phyloP scores from a whole-genome alignment of 1,139 yeast species.

The Yamadazyma atmosphaerica region DNA sequence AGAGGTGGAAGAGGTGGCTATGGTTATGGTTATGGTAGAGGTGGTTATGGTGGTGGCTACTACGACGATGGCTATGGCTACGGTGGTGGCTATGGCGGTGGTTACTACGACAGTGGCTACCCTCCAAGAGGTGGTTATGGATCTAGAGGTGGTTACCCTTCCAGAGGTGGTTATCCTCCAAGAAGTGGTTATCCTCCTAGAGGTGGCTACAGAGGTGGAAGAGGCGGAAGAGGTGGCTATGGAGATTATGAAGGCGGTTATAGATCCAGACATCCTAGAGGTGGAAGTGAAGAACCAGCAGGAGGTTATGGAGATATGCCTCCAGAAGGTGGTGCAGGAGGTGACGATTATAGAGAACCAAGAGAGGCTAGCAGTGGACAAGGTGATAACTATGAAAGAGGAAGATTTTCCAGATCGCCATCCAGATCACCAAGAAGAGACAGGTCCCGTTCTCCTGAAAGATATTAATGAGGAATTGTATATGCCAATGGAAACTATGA shows the following conservation, averaged over 20 bases:
- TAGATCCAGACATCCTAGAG: conserved; percentile 19
- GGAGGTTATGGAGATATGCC: no score
- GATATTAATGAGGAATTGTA: conserved; percentile 12
- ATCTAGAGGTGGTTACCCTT: conserved; percentile 15
- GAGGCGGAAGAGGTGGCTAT: conserved; percentile 18
- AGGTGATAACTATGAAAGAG: conserved; percentile 11
- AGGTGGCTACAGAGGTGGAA: conserved; percentile 21
- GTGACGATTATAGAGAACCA: conserved; percentile 14
- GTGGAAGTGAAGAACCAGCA: conserved; percentile 18
- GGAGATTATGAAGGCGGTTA: no score
- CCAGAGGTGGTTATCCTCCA: conserved; percentile 20
- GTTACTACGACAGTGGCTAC: conserved; percentile 19
- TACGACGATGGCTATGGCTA: conserved; percentile 18
- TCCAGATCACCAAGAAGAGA: conserved; percentile 43
- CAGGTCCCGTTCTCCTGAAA: conserved; percentile 45
- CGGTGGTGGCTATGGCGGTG: conserved; percentile 22
- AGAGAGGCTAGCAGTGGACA: conserved; percentile 6
- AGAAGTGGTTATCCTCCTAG: conserved; percentile 25
- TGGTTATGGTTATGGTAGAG: conserved; percentile 14
- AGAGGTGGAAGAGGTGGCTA: conserved; percentile 20
- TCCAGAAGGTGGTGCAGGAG: conserved; percentile 17
- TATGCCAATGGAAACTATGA: not conserved
- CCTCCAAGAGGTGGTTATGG: conserved; percentile 12
- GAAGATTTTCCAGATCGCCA: conserved; percentile 37
- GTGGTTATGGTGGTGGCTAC: conserved; percentile 11